These are phyloP conservation scores for Exophiala spinifera DNA, from an alignment of 2,329 filamentous ascomycete genomes.

Conservation along the genomic window DNA sequence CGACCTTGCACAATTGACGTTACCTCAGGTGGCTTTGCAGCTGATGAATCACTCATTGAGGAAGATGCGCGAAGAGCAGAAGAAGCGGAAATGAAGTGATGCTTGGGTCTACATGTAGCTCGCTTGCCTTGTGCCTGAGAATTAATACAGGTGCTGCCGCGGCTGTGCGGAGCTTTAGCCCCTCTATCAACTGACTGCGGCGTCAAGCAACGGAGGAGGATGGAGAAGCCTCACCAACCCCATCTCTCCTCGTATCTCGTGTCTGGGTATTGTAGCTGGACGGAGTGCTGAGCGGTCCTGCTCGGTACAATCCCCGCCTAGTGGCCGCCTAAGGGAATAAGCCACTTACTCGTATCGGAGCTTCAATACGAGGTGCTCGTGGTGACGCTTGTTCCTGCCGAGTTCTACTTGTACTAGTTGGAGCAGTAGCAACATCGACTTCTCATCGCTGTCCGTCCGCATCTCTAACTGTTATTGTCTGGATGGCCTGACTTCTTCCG, in stretches of 20 bases:
- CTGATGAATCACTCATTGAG: background rate
- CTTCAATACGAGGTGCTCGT: too few species aligned
- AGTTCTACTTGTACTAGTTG: too few species aligned
- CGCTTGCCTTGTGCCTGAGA: too few species aligned
- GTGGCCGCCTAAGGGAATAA: too few species aligned
- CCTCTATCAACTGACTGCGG: background rate
- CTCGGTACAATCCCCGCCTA: too few species aligned
- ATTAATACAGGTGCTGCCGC: background rate
- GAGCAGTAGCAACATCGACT: background rate
- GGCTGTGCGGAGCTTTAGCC: slow-evolving; percentile 8
- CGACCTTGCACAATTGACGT: background rate
- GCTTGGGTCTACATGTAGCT: too few species aligned
- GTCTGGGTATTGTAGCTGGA: background rate
- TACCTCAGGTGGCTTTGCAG: slow-evolving; percentile 11
- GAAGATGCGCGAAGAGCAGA: background rate
- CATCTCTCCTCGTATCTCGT: background rate
- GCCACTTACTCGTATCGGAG: too few species aligned
- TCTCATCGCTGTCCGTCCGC: background rate
- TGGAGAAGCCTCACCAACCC: too few species aligned
- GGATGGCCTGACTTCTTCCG: slow-evolving; percentile 11
- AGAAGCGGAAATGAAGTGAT: background rate
- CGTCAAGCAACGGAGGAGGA: too few species aligned
- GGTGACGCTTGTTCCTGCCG: background rate
- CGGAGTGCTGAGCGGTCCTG: too few species aligned
- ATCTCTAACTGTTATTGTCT: background rate